These are phyloP conservation scores for Kuraishia hungarica DNA, from an alignment of 805 yeast species.

Conservation along the genomic window DNA sequence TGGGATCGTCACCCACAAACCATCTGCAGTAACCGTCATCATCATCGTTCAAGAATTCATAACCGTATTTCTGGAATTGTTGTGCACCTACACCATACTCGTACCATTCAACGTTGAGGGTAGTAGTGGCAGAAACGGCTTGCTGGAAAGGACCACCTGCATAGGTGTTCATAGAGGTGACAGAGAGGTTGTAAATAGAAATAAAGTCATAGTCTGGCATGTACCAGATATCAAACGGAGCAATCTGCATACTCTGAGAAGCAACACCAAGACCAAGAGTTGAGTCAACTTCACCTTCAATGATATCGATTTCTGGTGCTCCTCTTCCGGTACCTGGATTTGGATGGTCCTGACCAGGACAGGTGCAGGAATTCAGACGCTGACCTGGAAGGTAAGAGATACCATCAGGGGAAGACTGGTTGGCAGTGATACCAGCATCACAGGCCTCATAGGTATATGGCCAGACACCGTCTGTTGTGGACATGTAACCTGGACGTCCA, in stretches of 20 bases:
- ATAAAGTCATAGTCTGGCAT: constrained; percentile 79
- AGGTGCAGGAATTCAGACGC: constrained; percentile 66
- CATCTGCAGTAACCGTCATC: constrained; percentile 71
- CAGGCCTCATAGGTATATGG: constrained; percentile 83
- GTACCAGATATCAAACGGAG: constrained; percentile 94
- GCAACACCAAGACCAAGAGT: constrained; percentile 53
- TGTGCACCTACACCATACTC: constrained; percentile 46
- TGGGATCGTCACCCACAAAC: constrained; percentile 78
- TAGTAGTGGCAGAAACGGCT: constrained; percentile 79
- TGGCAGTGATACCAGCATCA: constrained; percentile 92
- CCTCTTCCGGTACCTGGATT: constrained; percentile 85
- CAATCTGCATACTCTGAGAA: constrained; percentile 87
- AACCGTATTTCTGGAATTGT: constrained; percentile 65
- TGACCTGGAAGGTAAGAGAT: constrained; percentile 84
- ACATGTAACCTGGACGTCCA: constrained; percentile 85
- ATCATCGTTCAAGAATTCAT: constrained; percentile 68
- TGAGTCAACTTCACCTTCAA: constrained; percentile 75
- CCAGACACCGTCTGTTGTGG: constrained; percentile 91
- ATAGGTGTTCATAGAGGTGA: constrained; percentile 79
- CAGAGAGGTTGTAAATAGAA: constrained; percentile 57
- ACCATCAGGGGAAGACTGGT: constrained; percentile 88
- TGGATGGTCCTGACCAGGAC: constrained; percentile 81
- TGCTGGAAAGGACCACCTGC: constrained; percentile 93
- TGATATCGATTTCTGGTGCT: constrained; percentile 89
- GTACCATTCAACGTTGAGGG: constrained; percentile 78